phyloP scores from a whole-genome alignment of 1,284 basidiomycete species.

The Tylopilus orsonianus region DNA sequence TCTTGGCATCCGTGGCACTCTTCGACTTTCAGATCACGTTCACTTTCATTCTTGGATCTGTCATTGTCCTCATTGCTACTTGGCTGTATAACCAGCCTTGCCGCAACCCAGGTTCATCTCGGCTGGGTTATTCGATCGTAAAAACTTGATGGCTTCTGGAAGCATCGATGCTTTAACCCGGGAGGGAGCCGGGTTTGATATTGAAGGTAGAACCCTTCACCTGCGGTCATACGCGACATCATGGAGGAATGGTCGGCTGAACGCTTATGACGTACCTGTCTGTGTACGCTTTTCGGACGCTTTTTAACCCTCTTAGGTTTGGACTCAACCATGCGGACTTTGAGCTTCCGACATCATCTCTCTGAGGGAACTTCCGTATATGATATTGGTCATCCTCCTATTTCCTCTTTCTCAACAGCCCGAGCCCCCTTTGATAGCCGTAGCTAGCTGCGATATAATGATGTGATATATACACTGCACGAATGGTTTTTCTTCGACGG shows the following conservation, averaged over 20 bases:
- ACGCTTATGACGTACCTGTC: slow-evolving; percentile 25
- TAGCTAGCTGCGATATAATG: slow-evolving; percentile 28
- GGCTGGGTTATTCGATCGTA: slow-evolving; percentile 30
- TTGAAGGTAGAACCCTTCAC: not conserved
- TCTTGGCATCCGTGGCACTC: slow-evolving; percentile 83
- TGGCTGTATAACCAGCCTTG: slow-evolving; percentile 85
- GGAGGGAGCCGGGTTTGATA: not conserved
- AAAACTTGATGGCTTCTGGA: slow-evolving; percentile 23
- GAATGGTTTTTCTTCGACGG: too few relatives aligned
- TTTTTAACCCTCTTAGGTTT: slow-evolving; percentile 27
- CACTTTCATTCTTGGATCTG: slow-evolving; percentile 80
- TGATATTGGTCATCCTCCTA: slow-evolving; percentile 21
- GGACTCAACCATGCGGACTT: slow-evolving; percentile 27
- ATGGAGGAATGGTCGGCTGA: slow-evolving; percentile 10
- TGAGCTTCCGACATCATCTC: slow-evolving; percentile 13
- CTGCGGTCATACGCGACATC: slow-evolving; percentile 10
- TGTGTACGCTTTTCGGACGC: slow-evolving; percentile 22
- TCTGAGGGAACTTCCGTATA: slow-evolving; percentile 18
- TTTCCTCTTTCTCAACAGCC: slow-evolving; percentile 12
- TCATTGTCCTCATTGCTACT: slow-evolving; percentile 82
- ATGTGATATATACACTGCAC: slow-evolving; percentile 29
- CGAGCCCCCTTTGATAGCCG: slow-evolving; percentile 14
- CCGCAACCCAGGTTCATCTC: slow-evolving; percentile 29
- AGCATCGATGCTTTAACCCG: not conserved
- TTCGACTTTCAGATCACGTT: slow-evolving; percentile 88